Base-by-base conservation (phyloP, 2,329 filamentous ascomycete species). In the Capronia coronata region DNA sequence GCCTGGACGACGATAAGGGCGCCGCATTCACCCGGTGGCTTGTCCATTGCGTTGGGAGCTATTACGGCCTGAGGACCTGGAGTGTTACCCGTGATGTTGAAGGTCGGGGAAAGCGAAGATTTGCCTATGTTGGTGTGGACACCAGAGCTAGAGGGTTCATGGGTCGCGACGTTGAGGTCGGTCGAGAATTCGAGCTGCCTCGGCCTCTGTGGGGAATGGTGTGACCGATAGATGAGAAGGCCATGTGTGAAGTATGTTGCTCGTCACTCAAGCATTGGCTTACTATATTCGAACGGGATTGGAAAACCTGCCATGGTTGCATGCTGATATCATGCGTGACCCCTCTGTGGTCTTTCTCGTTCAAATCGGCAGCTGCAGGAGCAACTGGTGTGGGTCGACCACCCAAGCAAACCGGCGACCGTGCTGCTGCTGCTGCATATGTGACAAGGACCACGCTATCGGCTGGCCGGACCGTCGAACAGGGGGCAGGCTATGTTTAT, bases 21-120 rank as follows among this genome's bases (percentile, higher is more conserved):
- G 86, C 86, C 43, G 79, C 84, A 2, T 96, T 95, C 71, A 89
- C 87, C 83, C 86, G 91, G 56, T 97, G 90, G 86, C 79, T 97
- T 46, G 87, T 94, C 1, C 90, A 97, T 68, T 86, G 87, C 50
- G 90, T 97, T 56, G 91, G 87, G 8, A 80, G 84, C 34, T 97
- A 97, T 67, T 97, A 97, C 64, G 90, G 89, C 38, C 76, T 96
- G 49, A 79, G 82, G 53, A 95, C 90, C 16, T 88, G 83, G 72
- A 90, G 86, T 3, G 79, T 91, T 52, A 59, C 56, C 14, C 50
- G 43, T 34, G 48, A 55, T 23, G 48, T 55, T 11, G 52, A 52
- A 32, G 52, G 52, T 16, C 41, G 44, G 38, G 50, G 46, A 29
- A 56, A 54, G 44, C 48, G 48, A 40, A 53, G 58, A 32, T 84